A percentile compares a stretch with the other conserved stretches of the same genome.
Evolutionary conservation across 306 rosid genomes (phyloP).

Genomic region (Prosopis cineraria): DNA sequence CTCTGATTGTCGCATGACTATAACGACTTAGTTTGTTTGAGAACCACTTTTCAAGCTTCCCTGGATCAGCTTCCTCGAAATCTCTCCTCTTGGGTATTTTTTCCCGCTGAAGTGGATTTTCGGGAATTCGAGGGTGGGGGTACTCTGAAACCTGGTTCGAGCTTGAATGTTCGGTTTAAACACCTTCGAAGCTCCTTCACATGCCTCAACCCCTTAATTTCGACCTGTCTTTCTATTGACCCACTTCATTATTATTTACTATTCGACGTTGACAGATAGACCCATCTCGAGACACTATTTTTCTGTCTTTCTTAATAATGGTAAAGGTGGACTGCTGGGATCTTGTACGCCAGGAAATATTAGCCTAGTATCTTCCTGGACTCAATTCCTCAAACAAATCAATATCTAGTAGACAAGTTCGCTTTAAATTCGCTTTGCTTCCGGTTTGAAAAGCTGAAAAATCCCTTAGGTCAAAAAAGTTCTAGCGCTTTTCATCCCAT

Average conservation of each 20-base stretch:
- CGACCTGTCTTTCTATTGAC: conserved; percentile 20
- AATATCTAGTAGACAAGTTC: not conserved
- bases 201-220: conserved; percentile 29
- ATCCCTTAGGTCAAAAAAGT: not conserved
- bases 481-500: conserved; percentile 34
- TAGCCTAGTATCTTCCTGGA: conserved; percentile 17
- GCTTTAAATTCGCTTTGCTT: conserved; percentile 35
- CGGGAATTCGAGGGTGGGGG: not conserved
- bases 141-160: not conserved
- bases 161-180: conserved; percentile 15
- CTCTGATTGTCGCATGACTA: not conserved
- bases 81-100: not conserved
- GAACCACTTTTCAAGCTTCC: conserved; percentile 3
- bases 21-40: not conserved
- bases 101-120: not conserved
- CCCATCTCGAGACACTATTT: conserved; percentile 25
- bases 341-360: not conserved
- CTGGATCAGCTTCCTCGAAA: not conserved
- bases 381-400: not conserved
- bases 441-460: conserved; percentile 19
- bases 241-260: conserved; percentile 24
- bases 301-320: conserved; percentile 35
- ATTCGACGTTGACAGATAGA: conserved; percentile 47
- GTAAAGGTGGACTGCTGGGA: conserved; percentile 4
- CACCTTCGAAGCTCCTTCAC: conserved; percentile 11